Evolutionary conservation across 768 basidiomycete species (phyloP), one percentile per base, ranked within the genome.

Genomic region (Tylopilus sp.): DNA sequence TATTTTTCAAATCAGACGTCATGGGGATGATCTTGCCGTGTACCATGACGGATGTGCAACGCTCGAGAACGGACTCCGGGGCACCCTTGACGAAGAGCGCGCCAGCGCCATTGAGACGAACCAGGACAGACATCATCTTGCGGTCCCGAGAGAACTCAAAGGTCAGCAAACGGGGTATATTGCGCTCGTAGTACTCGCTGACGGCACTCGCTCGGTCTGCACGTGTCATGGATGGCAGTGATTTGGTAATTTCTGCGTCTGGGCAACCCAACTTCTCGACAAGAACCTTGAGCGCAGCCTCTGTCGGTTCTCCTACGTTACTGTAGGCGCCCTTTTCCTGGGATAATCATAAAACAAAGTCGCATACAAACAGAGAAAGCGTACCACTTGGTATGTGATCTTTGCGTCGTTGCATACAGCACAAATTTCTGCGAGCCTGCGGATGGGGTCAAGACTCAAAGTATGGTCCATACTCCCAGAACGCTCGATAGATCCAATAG

Each of bases 111-210:
- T 83, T 80, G 49, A 83, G 77, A 53, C 74, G 80, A 35, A 91
- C 89, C 45, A 98, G 82, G 46, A 98, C 95, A 20, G 95, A 97
- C 95, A 98, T 98, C 84, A 95, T 95, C 74, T 98, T 99, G 65
- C 95, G 88, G 71, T 98, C 95, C 18, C 95, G 85, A 20, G 94
- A 91, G 72, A 99, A 98, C 69, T 99, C 95, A 69, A 99, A 95
- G 8, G 95, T 99, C 60, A 97, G 74, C 13, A 97, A 79, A 51
- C 94, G 85, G 17, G 83, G 76, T 63, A 91, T 86, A 15, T 73
- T 75, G 47, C 75, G 73, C 57, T 93, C 91, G 68, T 91, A 86
- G 69, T 83, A 78, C 31, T 89, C 86, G 75, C 88, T 94, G 72
- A 98, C 78, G 31, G 87, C 92, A 58, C 81, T 90, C 45, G 88